Conservation (phyloP, 352 stramenopile genomes). For the Pythium volutum region DNA sequence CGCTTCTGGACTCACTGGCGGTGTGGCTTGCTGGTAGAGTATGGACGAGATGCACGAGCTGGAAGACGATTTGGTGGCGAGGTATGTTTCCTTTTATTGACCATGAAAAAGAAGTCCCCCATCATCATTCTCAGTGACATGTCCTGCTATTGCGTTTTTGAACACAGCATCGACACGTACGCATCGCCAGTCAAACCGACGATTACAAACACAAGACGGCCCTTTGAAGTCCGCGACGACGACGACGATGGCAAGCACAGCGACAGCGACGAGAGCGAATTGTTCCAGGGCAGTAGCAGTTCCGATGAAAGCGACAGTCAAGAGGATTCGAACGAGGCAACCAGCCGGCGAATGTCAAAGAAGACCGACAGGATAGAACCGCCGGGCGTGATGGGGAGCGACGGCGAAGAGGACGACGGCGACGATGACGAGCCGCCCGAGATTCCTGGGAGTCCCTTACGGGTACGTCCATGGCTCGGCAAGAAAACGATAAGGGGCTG, state of each 20-base stretch:
- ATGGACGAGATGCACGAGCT: slow-evolving; percentile 78
- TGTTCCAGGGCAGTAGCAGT: slow-evolving; percentile 16
- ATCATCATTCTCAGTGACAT: neutral
- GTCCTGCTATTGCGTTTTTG: neutral
- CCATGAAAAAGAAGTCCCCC: neutral
- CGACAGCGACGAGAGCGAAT: slow-evolving; percentile 24
- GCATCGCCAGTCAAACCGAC: slow-evolving; percentile 36
- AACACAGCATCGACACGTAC: slow-evolving; percentile 45
- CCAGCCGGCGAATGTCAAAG: neutral
- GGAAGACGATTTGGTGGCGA: slow-evolving; percentile 48
- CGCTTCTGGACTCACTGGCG: neutral
- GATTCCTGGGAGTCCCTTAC: slow-evolving; percentile 63
- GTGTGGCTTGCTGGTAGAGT: slow-evolving; percentile 33
- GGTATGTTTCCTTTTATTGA: slow-evolving; percentile 23
- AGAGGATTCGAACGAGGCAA: neutral
- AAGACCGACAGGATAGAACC: neutral
- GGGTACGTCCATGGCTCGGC: slow-evolving; percentile 18
- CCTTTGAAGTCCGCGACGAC: neutral
- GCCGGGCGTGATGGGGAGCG: neutral
- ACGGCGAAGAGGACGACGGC: neutral
- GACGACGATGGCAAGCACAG: slow-evolving; percentile 9
- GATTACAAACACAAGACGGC: neutral
- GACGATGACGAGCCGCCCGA: slow-evolving; percentile 50
- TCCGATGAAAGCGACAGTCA: slow-evolving; percentile 12
- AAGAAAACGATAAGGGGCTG: neutral